Base-by-base conservation (phyloP, 495 filamentous ascomycete genomes). In the Usnea hakonensis region DNA sequence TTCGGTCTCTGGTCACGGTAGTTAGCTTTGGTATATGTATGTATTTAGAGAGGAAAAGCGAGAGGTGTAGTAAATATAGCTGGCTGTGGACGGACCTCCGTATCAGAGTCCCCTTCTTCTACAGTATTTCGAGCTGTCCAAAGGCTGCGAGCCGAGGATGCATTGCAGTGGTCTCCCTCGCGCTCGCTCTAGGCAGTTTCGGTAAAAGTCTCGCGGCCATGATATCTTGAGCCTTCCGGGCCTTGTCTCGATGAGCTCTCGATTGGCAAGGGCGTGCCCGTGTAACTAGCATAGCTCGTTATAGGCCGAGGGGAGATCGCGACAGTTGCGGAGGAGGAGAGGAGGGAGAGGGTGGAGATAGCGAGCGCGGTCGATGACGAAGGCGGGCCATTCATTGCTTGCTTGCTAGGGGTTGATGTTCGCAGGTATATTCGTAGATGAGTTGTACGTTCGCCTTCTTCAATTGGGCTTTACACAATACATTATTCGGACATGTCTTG, bases 81-180 rank as follows among this genome's bases (percentile, higher is more conserved):
- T n/a, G n/a, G n/a, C n/a, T n/a, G 19, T 40, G 19, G 32, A 23
- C 16, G 68, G 72, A 91, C 84, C 92, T 79, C 35, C 94, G 93
- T 64, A 98, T 96, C 50, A 98, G 72, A 1, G 96, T 91, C 0
- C 88, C 89, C 19, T 76, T 80, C 40, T 75, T 73, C 65, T 90
- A 95, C 44, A 79, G 73, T n/a, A 98, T 89, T 43, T 92, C 86
- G 16, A 96, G 72, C 4, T 85, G 76, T 0, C 91, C 92, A 70
- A 98, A 97, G 89, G 92, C 69, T 97, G 92, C n/a, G 85, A 84
- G 0, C 91, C 91, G 5, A 98, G 77, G 16, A 97, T 81, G 69
- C 97, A 98, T 69, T 97, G 94, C 10, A 98, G 76, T 0, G 94
- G 94, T 40, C 80, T 74, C 2, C 91, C 91, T 33, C 64, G 71